phyloP scores from a whole-genome alignment of 495 filamentous ascomycete genomes.

The Aspergillus ellipticus region DNA sequence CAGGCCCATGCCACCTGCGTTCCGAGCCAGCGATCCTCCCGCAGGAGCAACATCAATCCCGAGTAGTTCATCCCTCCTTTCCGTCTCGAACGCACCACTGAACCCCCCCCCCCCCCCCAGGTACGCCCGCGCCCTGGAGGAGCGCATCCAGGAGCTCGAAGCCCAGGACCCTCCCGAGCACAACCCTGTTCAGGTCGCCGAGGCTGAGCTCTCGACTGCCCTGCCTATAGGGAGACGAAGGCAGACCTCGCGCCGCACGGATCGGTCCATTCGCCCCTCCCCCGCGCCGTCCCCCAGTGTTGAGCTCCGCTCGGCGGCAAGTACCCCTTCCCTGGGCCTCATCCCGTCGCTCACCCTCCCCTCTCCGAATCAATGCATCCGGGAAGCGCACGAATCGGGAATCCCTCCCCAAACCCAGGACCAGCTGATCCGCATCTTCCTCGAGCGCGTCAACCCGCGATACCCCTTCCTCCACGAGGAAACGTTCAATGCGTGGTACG shows the following conservation, averaged over 20 bases:
- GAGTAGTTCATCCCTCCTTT: background rate
- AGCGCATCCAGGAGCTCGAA: constrained; percentile 2
- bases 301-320: too few relatives aligned
- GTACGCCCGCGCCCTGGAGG: constrained; percentile 1
- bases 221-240: too few relatives aligned
- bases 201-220: too few relatives aligned
- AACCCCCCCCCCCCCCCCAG: background rate
- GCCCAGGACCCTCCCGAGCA: background rate
- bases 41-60: background rate
- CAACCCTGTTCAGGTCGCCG: too few relatives aligned
- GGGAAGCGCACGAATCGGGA: background rate
- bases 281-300: too few relatives aligned
- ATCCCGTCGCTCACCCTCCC: background rate
- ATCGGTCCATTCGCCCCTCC: too few relatives aligned
- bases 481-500: constrained; percentile 19
- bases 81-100: background rate
- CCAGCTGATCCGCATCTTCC: constrained; percentile 14
- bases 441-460: constrained; percentile 22
- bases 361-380: background rate
- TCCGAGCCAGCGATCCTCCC: background rate
- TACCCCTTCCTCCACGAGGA: constrained; percentile 21
- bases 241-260: too few relatives aligned
- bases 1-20: constrained; percentile 1
- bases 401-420: background rate
- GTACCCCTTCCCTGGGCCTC: background rate